Evolutionary conservation across 1,284 basidiomycete genomes (phyloP).

Genomic region (Somion occarium): DNA sequence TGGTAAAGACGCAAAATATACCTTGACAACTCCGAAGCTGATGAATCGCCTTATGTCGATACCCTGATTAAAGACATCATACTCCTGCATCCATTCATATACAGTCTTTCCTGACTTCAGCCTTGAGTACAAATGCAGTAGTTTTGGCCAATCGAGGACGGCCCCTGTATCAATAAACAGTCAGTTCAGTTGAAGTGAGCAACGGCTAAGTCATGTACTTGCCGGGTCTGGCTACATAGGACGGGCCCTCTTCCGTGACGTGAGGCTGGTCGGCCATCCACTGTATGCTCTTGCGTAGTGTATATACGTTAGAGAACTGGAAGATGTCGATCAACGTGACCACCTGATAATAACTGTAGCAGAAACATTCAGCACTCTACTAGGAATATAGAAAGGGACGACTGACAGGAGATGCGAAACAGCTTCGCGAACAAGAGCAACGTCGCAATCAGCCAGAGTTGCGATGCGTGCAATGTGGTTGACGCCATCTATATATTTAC

Average conservation of each 20-base stretch:
- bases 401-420: slow-evolving; percentile 88
- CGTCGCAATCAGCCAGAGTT: slow-evolving; percentile 86
- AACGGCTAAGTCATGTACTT: slow-evolving; percentile 6
- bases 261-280: slow-evolving; percentile 81
- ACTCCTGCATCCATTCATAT: slow-evolving; percentile 84
- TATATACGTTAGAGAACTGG: slow-evolving; percentile 98
- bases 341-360: slow-evolving; percentile 83
- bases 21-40: slow-evolving; percentile 99
- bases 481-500: slow-evolving; percentile 82
- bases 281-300: slow-evolving; percentile 78
- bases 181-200: neutral
- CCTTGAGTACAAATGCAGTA: slow-evolving; percentile 83
- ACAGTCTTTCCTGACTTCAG: slow-evolving; percentile 85
- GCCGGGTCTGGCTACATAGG: slow-evolving; percentile 83
- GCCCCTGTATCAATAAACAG: slow-evolving; percentile 3
- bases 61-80: slow-evolving; percentile 66
- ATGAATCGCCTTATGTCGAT: slow-evolving; percentile 93
- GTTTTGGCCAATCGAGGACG: slow-evolving; percentile 72
- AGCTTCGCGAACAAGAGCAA: slow-evolving; percentile 79
- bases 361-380: neutral
- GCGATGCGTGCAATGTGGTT: slow-evolving; percentile 92
- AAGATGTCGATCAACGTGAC: slow-evolving; percentile 96
- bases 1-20: slow-evolving; percentile 19
- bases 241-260: slow-evolving; percentile 84
- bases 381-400: neutral